phyloP scores from a whole-genome alignment of 23 red algal genomes.

The Pyropia yezoensis region DNA sequence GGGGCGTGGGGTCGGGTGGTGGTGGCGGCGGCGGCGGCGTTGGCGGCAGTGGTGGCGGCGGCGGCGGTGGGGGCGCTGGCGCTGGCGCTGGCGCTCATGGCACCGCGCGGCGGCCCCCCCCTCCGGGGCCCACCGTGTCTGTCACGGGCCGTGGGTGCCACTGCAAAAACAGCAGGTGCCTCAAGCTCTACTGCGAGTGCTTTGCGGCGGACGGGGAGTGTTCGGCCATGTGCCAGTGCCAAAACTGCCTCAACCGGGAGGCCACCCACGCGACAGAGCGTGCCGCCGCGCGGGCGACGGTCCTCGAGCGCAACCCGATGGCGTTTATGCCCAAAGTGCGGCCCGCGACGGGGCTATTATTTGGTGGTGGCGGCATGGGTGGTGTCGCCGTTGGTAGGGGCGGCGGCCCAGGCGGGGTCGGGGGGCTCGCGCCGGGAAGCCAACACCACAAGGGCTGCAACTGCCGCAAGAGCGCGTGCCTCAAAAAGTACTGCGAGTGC shows the following conservation, averaged over 20 bases:
- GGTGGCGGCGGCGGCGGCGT: not conserved
- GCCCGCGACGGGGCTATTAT: not conserved
- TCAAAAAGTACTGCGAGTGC: conserved; percentile 96
- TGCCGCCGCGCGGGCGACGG: conserved; percentile 31
- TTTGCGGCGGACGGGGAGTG: conserved; percentile 68
- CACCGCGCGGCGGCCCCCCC: not conserved
- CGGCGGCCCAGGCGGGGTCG: conserved; percentile 1
- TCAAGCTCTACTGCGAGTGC: conserved; percentile 98
- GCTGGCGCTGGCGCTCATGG: not conserved
- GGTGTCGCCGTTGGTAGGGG: not conserved
- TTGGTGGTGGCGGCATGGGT: not conserved
- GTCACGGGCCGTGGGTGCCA: conserved; percentile 45
- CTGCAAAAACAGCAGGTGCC: conserved; percentile 78
- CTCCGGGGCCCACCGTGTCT: not conserved
- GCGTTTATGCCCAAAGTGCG: conserved; percentile 89
- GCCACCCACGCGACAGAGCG: conserved; percentile 22
- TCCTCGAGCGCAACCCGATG: conserved; percentile 75
- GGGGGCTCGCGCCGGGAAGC: conserved; percentile 4
- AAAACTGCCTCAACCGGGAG: conserved; percentile 70
- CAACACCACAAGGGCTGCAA: conserved; percentile 87
- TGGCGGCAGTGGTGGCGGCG: not conserved
- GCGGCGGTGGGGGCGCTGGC: not conserved
- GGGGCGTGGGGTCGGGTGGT: not conserved
- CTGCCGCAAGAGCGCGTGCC: conserved; percentile 72
- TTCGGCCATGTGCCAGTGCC: conserved; percentile 68